Conservation (phyloP, 495 filamentous ascomycete genomes). For the Talaromyces stipitatus region DNA sequence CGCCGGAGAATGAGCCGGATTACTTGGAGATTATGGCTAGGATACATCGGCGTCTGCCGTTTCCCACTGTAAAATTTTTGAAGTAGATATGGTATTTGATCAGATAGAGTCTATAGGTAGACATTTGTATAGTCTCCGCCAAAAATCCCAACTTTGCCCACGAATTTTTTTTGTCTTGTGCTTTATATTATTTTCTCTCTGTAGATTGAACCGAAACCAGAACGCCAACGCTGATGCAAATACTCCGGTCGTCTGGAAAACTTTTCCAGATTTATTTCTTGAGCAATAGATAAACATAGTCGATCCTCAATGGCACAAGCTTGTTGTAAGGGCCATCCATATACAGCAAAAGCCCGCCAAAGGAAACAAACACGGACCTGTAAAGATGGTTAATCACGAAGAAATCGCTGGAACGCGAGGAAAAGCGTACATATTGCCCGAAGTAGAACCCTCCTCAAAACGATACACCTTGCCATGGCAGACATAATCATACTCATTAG, state of each 20-base stretch:
- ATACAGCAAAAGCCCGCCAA: constrained; percentile 82
- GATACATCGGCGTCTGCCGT: constrained; percentile 73
- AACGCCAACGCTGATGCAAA: constrained; percentile 11
- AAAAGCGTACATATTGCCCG: constrained; percentile 70
- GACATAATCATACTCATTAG: constrained; percentile 94
- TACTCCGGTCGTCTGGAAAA: not conserved
- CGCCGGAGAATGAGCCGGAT: constrained; percentile 71
- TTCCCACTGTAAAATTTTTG: constrained; percentile 50
- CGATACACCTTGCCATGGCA: constrained; percentile 97
- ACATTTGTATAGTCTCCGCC: no score
- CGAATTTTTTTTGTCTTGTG: not conserved
- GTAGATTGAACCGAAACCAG: not conserved
- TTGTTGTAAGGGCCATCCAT: constrained; percentile 95
- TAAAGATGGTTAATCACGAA: not conserved
- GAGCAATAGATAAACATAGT: constrained; percentile 85
- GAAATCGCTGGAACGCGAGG: not conserved
- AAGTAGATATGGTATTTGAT: not conserved
- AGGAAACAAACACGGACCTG: constrained; percentile 88
- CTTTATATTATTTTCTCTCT: not conserved
- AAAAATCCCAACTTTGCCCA: no score
- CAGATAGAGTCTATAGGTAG: not conserved
- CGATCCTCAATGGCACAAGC: constrained; percentile 79
- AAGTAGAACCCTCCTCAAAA: constrained; percentile 78
- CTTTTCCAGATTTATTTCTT: constrained; percentile 59
- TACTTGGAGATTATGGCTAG: constrained; percentile 69